Evolutionary conservation across 305 asterid species (phyloP).

Genomic region (Solanum hybrid): DNA sequence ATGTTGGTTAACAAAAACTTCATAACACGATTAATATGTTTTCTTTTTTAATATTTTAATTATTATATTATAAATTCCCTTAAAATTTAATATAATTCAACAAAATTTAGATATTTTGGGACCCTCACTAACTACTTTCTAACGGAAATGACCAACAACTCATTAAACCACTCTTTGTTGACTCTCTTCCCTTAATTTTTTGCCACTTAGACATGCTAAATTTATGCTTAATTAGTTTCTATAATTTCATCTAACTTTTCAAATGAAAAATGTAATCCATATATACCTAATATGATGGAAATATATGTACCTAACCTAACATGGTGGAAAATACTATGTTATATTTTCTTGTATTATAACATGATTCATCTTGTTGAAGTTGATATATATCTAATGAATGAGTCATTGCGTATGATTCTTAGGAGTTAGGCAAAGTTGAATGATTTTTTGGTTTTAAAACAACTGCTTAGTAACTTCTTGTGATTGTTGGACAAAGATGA

Average conservation of each 20-base stretch:
- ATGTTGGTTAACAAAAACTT: background rate
- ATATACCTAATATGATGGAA: background rate
- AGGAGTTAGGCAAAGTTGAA: background rate
- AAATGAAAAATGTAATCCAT: background rate
- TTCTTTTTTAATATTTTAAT: background rate
- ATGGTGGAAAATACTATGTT: background rate
- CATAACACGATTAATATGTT: background rate
- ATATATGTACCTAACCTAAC: background rate
- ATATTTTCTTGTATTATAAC: background rate
- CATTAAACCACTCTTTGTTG: background rate
- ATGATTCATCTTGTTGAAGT: background rate
- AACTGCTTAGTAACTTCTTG: background rate
- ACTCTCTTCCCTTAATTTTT: background rate
- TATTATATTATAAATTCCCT: background rate
- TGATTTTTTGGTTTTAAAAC: background rate
- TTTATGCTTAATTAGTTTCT: background rate
- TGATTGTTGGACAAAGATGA: background rate
- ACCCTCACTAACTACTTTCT: background rate
- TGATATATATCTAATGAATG: background rate
- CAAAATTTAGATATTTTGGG: constrained; percentile 1
- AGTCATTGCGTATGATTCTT: background rate
- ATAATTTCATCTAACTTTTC: background rate
- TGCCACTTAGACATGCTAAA: background rate
- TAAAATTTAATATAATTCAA: background rate
- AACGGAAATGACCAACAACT: constrained; percentile 4